Conservation (phyloP, 31 red algal genomes). For the Odonthalia washingtoniensis region DNA sequence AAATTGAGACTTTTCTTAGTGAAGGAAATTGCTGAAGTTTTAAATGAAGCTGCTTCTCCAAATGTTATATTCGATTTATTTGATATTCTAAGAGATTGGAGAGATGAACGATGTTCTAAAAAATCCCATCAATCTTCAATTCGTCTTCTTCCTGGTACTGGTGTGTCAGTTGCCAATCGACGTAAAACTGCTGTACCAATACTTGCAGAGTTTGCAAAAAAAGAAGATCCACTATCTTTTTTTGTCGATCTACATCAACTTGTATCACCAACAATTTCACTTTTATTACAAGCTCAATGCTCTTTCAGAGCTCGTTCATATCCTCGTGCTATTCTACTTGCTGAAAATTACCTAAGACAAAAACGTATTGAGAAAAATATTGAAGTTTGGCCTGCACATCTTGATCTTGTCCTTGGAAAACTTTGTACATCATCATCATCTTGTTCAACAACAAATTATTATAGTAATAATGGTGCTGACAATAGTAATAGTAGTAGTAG, state of each 20-base stretch:
- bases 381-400: conserved; percentile 47
- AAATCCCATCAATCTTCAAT: neutral
- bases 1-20: conserved; percentile 59
- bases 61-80: conserved; percentile 73
- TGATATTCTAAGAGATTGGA: conserved; percentile 66
- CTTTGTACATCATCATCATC: neutral
- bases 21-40: conserved; percentile 54
- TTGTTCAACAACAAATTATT: too few relatives aligned
- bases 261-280: conserved; percentile 22
- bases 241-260: conserved; percentile 62
- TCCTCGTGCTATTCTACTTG: conserved; percentile 71
- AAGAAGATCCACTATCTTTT: conserved; percentile 42
- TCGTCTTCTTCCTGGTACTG: neutral
- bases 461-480: neutral
- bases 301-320: conserved; percentile 62
- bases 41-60: conserved; percentile 44
- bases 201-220: conserved; percentile 37
- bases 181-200: conserved; percentile 9
- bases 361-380: conserved; percentile 22
- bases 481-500: neutral
- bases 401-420: conserved; percentile 35
- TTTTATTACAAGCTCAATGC: conserved; percentile 63
- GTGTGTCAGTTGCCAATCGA: neutral
- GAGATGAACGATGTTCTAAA: conserved; percentile 47
- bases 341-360: conserved; percentile 69